Conservation (phyloP, 2,329 filamentous ascomycete genomes). For the Alternaria atra region DNA sequence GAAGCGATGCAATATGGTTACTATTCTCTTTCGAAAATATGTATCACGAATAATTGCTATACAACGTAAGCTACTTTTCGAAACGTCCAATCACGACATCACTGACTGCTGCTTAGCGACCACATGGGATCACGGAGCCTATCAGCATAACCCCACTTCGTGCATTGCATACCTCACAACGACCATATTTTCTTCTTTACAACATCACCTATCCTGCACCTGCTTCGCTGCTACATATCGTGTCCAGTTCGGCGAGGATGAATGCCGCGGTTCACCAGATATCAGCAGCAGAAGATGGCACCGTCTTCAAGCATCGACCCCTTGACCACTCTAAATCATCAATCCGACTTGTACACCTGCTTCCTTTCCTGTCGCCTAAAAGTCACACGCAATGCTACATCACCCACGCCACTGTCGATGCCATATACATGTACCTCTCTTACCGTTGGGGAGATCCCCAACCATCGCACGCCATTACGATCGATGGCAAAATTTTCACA, state of each 20-base stretch:
- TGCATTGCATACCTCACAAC: not conserved
- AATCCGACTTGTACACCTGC: constrained; percentile 1
- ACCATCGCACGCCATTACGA: constrained; percentile 11
- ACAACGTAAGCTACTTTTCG: not conserved
- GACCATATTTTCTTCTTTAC: not conserved
- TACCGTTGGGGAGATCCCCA: constrained; percentile 43
- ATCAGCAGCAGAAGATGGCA: not conserved
- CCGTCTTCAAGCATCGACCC: not conserved
- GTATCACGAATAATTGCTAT: not conserved
- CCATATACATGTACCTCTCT: constrained; percentile 22
- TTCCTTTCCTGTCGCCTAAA: not conserved
- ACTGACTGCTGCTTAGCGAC: not conserved
- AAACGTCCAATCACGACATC: not conserved
- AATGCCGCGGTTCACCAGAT: not conserved
- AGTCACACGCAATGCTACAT: not conserved
- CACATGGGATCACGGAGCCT: not conserved
- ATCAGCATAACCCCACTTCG: not conserved
- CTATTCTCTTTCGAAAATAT: not conserved
- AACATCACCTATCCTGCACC: not conserved
- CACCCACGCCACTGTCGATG: not conserved
- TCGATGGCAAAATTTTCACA: constrained; percentile 10
- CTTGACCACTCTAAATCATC: not conserved
- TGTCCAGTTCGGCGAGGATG: not conserved
- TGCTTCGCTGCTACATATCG: not conserved
- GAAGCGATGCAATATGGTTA: not conserved